phyloP scores from a whole-genome alignment of 495 filamentous ascomycete genomes.

The Xylaria longipes region DNA sequence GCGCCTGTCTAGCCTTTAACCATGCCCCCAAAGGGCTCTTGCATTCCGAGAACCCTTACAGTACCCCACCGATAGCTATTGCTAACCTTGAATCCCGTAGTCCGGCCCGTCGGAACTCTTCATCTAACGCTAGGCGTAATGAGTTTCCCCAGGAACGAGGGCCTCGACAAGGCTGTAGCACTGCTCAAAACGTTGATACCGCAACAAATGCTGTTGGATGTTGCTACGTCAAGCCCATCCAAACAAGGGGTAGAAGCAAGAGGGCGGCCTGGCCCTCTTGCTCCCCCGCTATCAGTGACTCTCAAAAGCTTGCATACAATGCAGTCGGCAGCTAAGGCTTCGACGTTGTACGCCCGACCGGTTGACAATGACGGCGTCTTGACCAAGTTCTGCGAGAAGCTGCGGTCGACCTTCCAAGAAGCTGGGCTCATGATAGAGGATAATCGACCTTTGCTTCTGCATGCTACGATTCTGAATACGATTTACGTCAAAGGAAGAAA shows the following conservation, averaged over 20 bases:
- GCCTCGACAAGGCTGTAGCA: conserved; percentile 62
- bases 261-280: conserved; percentile 14
- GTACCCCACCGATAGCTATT: not conserved
- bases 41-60: not conserved
- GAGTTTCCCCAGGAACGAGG: conserved; percentile 65
- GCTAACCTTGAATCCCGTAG: conserved; percentile 17
- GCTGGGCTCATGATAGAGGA: conserved; percentile 68
- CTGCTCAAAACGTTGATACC: conserved; percentile 64
- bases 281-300: conserved; percentile 43
- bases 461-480: conserved; percentile 89
- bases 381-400: conserved; percentile 64
- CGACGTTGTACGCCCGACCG: conserved; percentile 57
- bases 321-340: conserved; percentile 45
- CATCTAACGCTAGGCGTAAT: conserved; percentile 91
- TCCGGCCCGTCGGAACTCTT: conserved; percentile 79
- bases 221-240: conserved; percentile 29
- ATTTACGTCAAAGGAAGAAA: conserved; percentile 66
- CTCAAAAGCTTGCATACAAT: conserved; percentile 57
- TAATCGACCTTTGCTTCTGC: conserved; percentile 71
- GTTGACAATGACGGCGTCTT: conserved; percentile 62
- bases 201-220: conserved; percentile 50
- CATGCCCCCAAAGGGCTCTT: not conserved
- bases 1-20: not conserved
- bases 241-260: conserved; percentile 13
- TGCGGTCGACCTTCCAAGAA: conserved; percentile 66